These are phyloP conservation scores for Escallonia rubra DNA, from an alignment of 129 eudicot species.

Conservation along the genomic window DNA sequence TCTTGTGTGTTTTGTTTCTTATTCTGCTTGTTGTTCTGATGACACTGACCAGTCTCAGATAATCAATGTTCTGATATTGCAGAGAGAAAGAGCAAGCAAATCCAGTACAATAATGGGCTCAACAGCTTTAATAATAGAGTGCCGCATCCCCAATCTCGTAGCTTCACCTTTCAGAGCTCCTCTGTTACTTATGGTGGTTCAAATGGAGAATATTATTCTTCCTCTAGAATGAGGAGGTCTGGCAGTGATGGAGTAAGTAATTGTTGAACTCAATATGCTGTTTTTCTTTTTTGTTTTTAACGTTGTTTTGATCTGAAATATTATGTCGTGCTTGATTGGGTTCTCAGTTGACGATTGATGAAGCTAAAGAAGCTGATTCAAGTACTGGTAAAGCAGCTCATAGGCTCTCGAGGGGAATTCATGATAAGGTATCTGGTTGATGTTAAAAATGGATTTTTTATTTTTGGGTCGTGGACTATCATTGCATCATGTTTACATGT, in stretches of 20 bases:
- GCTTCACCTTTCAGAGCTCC: slow-evolving; percentile 69
- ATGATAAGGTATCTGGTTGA: slow-evolving; percentile 47
- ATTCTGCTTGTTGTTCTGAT: not conserved
- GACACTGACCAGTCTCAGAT: too few species aligned
- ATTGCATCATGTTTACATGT: too few species aligned
- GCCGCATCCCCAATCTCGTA: slow-evolving; percentile 42
- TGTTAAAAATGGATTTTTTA: not conserved
- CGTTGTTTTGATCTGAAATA: too few species aligned
- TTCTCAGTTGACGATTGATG: slow-evolving; percentile 61
- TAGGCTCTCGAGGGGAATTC: slow-evolving; percentile 64
- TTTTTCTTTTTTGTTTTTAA: not conserved
- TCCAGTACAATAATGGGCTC: slow-evolving; percentile 27
- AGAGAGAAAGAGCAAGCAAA: slow-evolving; percentile 50
- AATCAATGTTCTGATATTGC: slow-evolving; percentile 10
- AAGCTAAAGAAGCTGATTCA: slow-evolving; percentile 77
- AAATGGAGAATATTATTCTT: slow-evolving; percentile 62
- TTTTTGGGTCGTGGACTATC: too few species aligned
- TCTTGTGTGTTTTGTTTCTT: not conserved
- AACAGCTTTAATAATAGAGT: slow-evolving; percentile 19
- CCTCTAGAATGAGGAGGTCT: slow-evolving; percentile 54
- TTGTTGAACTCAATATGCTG: not conserved
- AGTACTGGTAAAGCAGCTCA: slow-evolving; percentile 70
- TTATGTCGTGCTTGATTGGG: slow-evolving; percentile 5
- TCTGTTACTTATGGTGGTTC: slow-evolving; percentile 74
- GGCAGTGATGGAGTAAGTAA: slow-evolving; percentile 79